Conservation (phyloP, 257 asterid genomes). For the Solanum corneliomulleri region DNA sequence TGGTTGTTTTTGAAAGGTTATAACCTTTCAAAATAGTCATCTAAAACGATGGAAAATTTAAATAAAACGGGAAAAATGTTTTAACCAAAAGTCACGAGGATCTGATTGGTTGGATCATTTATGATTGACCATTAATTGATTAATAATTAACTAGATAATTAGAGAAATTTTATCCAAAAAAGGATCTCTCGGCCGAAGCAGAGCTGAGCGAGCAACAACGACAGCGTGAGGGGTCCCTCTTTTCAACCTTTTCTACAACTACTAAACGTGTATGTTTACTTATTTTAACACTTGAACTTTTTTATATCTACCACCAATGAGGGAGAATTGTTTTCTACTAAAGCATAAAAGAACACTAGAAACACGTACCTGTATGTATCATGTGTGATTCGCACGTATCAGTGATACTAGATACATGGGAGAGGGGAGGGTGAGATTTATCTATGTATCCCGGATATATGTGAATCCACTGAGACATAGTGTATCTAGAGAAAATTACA, state of each 20-base stretch:
- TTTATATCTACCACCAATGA: background rate
- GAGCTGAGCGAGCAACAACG: too few species aligned
- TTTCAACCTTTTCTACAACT: background rate
- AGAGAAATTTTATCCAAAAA: background rate
- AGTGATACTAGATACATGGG: too few species aligned
- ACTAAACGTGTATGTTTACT: too few species aligned
- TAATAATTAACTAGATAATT: too few species aligned
- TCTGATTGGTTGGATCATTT: background rate
- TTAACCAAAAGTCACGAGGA: background rate
- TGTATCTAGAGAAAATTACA: background rate
- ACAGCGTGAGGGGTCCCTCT: background rate
- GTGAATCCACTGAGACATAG: background rate
- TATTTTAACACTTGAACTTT: background rate
- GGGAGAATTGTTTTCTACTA: background rate
- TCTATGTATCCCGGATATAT: too few species aligned
- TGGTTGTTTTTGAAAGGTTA: too few species aligned
- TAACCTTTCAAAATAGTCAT: too few species aligned
- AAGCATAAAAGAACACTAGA: background rate
- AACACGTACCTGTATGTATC: background rate
- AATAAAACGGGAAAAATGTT: too few species aligned
- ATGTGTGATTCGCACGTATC: background rate
- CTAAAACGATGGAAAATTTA: accelerated
- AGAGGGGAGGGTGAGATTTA: background rate
- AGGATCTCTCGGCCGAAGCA: too few species aligned
- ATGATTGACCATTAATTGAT: background rate